Evolutionary conservation across 305 asterid species (phyloP).

Genomic region (Solanum chacoense): DNA sequence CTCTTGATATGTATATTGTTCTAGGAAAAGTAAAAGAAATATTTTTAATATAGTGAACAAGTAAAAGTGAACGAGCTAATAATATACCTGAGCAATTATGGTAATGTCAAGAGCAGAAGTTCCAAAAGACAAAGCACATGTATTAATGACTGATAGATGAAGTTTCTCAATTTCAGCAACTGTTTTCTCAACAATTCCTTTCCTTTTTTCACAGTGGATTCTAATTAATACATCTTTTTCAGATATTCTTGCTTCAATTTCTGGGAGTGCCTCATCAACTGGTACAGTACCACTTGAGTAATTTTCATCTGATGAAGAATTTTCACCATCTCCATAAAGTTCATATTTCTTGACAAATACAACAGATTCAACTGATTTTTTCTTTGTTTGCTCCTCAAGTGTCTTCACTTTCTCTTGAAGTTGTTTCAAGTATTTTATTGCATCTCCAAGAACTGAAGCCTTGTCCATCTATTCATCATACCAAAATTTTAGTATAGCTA

Average conservation of each 20-base stretch:
- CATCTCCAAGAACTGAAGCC: conserved; percentile 53
- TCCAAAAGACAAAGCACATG: conserved; percentile 62
- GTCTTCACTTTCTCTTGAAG: conserved; percentile 39
- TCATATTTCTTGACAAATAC: conserved; percentile 47
- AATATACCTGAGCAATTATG: conserved; percentile 51
- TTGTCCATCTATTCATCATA: conserved; percentile 38
- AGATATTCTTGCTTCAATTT: conserved; percentile 56
- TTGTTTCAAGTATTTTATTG: conserved; percentile 47
- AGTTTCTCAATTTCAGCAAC: conserved; percentile 56
- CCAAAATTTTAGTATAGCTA: not conserved
- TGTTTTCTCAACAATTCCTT: conserved; percentile 44
- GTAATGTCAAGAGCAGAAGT: conserved; percentile 60
- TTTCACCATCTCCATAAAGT: conserved; percentile 14
- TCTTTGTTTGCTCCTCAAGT: conserved; percentile 50
- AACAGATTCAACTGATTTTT: conserved; percentile 35
- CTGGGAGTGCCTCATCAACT: conserved; percentile 39
- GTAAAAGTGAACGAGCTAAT: not conserved
- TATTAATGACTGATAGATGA: conserved; percentile 46
- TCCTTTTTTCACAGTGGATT: conserved; percentile 61
- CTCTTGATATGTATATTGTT: no score
- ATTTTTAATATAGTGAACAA: not conserved
- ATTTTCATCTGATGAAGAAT: conserved; percentile 25
- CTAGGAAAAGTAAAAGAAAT: not conserved
- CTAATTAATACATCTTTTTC: conserved; percentile 48
- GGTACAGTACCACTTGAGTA: not conserved